Base-by-base conservation (phyloP, 225 moss, liverwort and hornwort genomes). In the Polytrichum commune region DNA sequence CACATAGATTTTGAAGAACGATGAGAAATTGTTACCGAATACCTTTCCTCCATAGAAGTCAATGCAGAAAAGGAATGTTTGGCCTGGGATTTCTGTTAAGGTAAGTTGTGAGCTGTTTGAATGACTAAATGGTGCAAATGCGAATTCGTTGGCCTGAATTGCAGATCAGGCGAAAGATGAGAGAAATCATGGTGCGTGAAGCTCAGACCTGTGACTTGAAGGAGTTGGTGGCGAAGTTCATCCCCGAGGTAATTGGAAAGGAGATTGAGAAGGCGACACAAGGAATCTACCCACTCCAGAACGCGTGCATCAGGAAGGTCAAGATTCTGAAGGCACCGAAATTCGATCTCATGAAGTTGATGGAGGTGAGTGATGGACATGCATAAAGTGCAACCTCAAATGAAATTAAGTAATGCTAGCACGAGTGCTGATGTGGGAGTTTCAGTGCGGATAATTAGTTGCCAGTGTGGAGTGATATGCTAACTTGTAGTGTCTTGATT, bases 101-200 rank as follows among this genome's bases (percentile, higher is more conserved):
- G 3, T 3, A 3, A 46, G 13, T 7, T 32, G 7, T 32, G 32
- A 32, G 8, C 1, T 32, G 4, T 46, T 3, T 46, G 13, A 4
- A 46, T 13, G 10, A 38, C 13, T 10, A 13, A 10, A 38, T 0
- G 10, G 38, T 38, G 38, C 13, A 10, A 1, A 7, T 7, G 32
- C 8, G 16, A 46, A 46, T 13, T 13, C 46, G 2, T 46, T 46
- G 13, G 13, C 0, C 4, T 2, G 7, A 65, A 8, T 29, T 67
- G 27, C 76, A 76, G 76, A 76, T 76, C 56, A 69, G 76, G 64
- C 76, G 69, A 53, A 75, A 75, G 63, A 69, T 75, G 75, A 75
- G 69, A 63, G 75, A 75, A 29, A 75, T 75, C 54, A 75, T 75
- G 75, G 63, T 64, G 13, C 62, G 63, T 10, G 63, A 75, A 69